phyloP scores from a whole-genome alignment of 2,329 filamentous ascomycete genomes.

The Lasiodiplodia sp. region DNA sequence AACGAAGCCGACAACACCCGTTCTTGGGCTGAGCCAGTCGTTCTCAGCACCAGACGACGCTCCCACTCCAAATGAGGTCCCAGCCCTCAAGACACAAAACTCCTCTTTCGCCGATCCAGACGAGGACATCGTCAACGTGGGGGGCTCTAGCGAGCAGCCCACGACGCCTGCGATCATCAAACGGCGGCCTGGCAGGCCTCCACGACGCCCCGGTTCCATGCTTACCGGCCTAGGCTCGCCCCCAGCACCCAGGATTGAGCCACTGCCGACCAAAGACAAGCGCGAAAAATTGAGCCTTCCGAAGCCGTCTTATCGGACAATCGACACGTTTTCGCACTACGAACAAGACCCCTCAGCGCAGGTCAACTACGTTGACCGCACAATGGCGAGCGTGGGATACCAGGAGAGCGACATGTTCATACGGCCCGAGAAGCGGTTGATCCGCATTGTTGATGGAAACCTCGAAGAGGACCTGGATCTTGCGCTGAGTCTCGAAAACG shows the following conservation, averaged over 20 bases:
- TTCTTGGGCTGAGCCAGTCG: conserved; percentile 36
- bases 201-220: conserved; percentile 68
- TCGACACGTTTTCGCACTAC: conserved; percentile 79
- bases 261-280: conserved; percentile 79
- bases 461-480: conserved; percentile 70
- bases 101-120: conserved; percentile 29
- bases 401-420: conserved; percentile 92
- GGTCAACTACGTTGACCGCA: conserved; percentile 91
- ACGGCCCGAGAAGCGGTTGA: conserved; percentile 75
- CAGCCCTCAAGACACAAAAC: conserved; percentile 13
- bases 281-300: conserved; percentile 82
- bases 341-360: conserved; percentile 87
- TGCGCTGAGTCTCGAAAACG: conserved; percentile 60
- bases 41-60: conserved; percentile 36
- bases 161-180: conserved; percentile 55
- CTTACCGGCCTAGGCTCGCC: conserved; percentile 66
- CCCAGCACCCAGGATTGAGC: conserved; percentile 70
- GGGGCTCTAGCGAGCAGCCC: conserved; percentile 32
- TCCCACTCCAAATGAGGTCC: neutral
- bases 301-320: conserved; percentile 75
- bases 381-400: conserved; percentile 95
- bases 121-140: conserved; percentile 35
- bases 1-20: conserved; percentile 57
- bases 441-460: conserved; percentile 67
- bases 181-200: conserved; percentile 69